Evolutionary conservation across 306 rosid genomes (phyloP).

Genomic region (Citrullus colocynthis): DNA sequence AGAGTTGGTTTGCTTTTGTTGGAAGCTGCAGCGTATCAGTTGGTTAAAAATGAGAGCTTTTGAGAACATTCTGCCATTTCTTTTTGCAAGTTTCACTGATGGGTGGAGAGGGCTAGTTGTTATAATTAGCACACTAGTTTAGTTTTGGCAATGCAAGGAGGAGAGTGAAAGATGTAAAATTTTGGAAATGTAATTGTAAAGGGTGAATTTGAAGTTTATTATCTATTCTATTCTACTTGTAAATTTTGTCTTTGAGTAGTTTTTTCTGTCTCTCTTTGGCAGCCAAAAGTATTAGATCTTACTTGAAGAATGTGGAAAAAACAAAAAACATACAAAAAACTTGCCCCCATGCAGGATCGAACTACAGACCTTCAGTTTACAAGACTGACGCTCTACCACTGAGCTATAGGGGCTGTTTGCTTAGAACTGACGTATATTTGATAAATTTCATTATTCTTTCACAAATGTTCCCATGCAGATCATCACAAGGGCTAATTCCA

Average conservation of each 20-base stretch:
- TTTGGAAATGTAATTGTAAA: neutral
- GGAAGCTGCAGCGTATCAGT: neutral
- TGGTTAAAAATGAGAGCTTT: neutral
- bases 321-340: neutral
- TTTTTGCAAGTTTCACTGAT: neutral
- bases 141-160: neutral
- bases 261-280: neutral
- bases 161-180: neutral
- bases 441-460: too few relatives aligned
- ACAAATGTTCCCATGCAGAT: too few relatives aligned
- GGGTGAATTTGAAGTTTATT: neutral
- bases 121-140: neutral
- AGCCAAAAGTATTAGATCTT: neutral
- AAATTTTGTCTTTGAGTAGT: neutral
- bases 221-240: neutral
- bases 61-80: neutral
- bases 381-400: conserved; percentile 12
- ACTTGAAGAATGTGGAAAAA: neutral
- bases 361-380: conserved; percentile 11
- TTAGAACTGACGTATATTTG: too few relatives aligned
- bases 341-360: conserved; percentile 8
- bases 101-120: neutral
- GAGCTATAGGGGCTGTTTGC: neutral
- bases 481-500: neutral
- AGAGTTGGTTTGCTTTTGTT: neutral